Conservation (phyloP, 2,329 filamentous ascomycete species). For the Aspergillus awamori region DNA sequence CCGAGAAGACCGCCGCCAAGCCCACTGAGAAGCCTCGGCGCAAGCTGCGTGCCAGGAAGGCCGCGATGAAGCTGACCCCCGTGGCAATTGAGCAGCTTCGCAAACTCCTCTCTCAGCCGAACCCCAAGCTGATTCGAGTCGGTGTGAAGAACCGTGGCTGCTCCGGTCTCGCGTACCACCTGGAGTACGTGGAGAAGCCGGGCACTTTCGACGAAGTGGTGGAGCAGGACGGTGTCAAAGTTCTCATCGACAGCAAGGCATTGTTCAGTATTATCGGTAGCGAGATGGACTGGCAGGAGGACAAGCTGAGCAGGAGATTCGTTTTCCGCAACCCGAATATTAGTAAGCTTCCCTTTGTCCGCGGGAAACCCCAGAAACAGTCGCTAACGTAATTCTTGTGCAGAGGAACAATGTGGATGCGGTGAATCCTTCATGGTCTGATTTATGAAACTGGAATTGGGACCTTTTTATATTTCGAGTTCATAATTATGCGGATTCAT, state of each 20-base stretch:
- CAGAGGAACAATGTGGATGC: slow-evolving; percentile 94
- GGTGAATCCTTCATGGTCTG: slow-evolving; percentile 92
- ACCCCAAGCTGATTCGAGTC: slow-evolving; percentile 90
- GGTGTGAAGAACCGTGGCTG: slow-evolving; percentile 93
- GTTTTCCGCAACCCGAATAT: slow-evolving; percentile 98
- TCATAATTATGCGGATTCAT: slow-evolving; percentile 7
- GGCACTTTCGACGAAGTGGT: slow-evolving; percentile 87
- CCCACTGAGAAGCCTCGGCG: slow-evolving; percentile 59
- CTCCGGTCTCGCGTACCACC: slow-evolving; percentile 87
- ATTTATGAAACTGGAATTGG: slow-evolving; percentile 19
- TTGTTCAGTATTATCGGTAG: slow-evolving; percentile 97
- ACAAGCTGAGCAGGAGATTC: slow-evolving; percentile 89
- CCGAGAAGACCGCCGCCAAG: slow-evolving; percentile 39
- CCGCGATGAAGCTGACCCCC: slow-evolving; percentile 83
- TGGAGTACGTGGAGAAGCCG: slow-evolving; percentile 93
- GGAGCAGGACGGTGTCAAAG: slow-evolving; percentile 93
- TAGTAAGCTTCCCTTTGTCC: slow-evolving; percentile 65
- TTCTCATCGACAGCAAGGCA: slow-evolving; percentile 95
- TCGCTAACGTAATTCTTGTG: slow-evolving; percentile 27
- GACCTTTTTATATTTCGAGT: slow-evolving; percentile 13
- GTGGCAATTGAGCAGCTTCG: slow-evolving; percentile 78
- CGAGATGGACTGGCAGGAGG: slow-evolving; percentile 99
- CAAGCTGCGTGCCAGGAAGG: slow-evolving; percentile 80
- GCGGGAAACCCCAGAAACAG: neutral
- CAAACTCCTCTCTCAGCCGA: slow-evolving; percentile 76